phyloP scores from a whole-genome alignment of 2,329 filamentous ascomycete genomes.

The Neonectria hederae region DNA sequence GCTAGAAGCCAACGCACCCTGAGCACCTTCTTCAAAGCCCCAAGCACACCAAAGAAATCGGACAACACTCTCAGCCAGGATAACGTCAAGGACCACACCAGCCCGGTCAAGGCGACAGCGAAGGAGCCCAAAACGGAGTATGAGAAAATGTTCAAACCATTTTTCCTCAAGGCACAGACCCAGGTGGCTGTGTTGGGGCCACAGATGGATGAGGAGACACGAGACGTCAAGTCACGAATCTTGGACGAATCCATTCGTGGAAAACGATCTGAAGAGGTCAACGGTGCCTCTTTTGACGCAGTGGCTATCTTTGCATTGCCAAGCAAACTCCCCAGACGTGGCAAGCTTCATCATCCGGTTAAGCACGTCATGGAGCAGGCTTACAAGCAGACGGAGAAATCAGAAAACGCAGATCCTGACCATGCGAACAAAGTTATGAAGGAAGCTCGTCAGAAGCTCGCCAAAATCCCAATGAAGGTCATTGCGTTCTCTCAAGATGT shows the following conservation, averaged over 20 bases:
- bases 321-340: constrained; percentile 52
- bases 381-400: constrained; percentile 56
- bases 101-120: constrained; percentile 24
- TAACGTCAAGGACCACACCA: constrained; percentile 43
- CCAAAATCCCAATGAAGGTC: constrained; percentile 69
- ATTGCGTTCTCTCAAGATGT: constrained; percentile 72
- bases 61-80: constrained; percentile 44
- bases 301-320: constrained; percentile 58
- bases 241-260: constrained; percentile 63
- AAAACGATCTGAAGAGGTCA: constrained; percentile 54
- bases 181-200: constrained; percentile 71
- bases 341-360: constrained; percentile 62
- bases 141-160: constrained; percentile 79
- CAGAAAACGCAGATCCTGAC: constrained; percentile 50
- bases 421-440: constrained; percentile 46
- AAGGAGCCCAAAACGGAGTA: constrained; percentile 61
- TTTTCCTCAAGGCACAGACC: constrained; percentile 79
- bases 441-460: constrained; percentile 54
- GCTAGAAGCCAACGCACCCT: constrained; percentile 59
- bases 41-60: constrained; percentile 54
- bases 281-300: constrained; percentile 54
- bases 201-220: constrained; percentile 66
- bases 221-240: constrained; percentile 58
- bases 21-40: constrained; percentile 56
- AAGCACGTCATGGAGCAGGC: constrained; percentile 68